Base-by-base conservation (phyloP, 495 filamentous ascomycete species). In the Thermothielavioides terrestris region DNA sequence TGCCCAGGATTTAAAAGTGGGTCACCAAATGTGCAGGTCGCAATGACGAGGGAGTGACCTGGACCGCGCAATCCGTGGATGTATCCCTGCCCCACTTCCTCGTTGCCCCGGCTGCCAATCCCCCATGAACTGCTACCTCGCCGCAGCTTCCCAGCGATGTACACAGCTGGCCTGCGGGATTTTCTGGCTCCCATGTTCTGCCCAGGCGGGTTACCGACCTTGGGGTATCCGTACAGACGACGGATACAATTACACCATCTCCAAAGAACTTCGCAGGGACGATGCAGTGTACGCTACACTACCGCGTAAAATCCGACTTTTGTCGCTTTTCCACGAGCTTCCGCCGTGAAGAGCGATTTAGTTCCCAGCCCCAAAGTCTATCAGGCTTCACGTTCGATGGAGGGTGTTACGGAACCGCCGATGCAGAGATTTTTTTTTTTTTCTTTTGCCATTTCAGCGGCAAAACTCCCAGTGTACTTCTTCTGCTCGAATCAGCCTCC, bases 151-250 rank as follows among this genome's bases (percentile, higher is more conserved):
- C 55, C 52, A 49, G 53, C 43, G 14, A 53, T 7, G 64, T 65
- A 67, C 57, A n/a, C 59, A 26, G 22, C 38, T 38, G 32, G 55
- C 30, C 53, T 67, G 64, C 62, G 64, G 62, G 62, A 67, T 67
- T 67, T 67, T 65, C 61, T 53, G 55, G 51, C 55, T 60, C n/a
- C n/a, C n/a, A 23, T 23, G 38, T 48, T 20, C 37, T 39, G 38
- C 38, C 47, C 28, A 35, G 28, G 30, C 37, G 6, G 47, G 47
- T 9, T 31, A 42, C 47, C 37, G 47, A 49, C 34, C 21, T 15
- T 38, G 31, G 44, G 21, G 12, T 14, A 25, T 8, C 11, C 42
- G n/a, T n/a, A n/a, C n/a, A n/a, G n/a, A n/a, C n/a, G n/a, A n/a
- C n/a, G n/a, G n/a, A n/a, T n/a, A n/a, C n/a, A n/a, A n/a, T n/a